phyloP scores from a whole-genome alignment of 768 basidiomycete genomes.

The Lentinula edodes region DNA sequence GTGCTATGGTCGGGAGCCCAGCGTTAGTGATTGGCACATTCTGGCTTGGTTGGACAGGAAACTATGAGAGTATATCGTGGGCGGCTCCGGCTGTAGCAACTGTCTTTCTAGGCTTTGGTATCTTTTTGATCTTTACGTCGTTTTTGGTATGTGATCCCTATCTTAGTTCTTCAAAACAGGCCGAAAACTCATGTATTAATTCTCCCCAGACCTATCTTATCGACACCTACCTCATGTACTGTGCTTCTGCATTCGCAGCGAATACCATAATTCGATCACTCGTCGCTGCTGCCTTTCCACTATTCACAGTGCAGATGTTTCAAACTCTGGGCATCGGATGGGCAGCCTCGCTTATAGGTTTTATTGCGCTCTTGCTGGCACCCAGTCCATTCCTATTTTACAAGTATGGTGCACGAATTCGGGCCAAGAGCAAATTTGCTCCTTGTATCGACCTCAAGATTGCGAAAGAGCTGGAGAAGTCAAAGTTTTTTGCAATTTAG shows the following conservation, averaged over 20 bases:
- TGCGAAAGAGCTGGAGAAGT: slow-evolving; percentile 21
- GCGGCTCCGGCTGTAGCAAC: slow-evolving; percentile 4
- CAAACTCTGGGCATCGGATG: slow-evolving; percentile 12
- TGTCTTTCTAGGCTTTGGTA: slow-evolving; percentile 12
- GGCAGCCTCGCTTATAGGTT: slow-evolving; percentile 10
- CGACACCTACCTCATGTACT: slow-evolving; percentile 32
- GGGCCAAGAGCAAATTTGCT: slow-evolving; percentile 51
- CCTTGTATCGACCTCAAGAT: slow-evolving; percentile 42
- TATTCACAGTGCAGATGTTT: slow-evolving; percentile 38
- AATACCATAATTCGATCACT: slow-evolving; percentile 31
- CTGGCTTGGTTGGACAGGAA: slow-evolving; percentile 35
- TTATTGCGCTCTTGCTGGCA: slow-evolving; percentile 6
- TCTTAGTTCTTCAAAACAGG: slow-evolving; percentile 39
- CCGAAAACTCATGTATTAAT: not conserved
- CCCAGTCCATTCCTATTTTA: slow-evolving; percentile 63
- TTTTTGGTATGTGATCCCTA: slow-evolving; percentile 49
- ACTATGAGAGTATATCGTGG: slow-evolving; percentile 16
- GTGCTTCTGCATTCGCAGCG: slow-evolving; percentile 55
- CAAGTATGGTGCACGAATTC: slow-evolving; percentile 55
- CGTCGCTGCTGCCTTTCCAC: slow-evolving; percentile 31
- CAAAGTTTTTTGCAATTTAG: not conserved
- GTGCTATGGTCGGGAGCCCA: slow-evolving; percentile 32
- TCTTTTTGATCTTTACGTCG: slow-evolving; percentile 53
- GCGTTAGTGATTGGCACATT: slow-evolving; percentile 28
- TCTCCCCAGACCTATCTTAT: slow-evolving; percentile 2